These are phyloP conservation scores for Backusella mclennaniae DNA, from an alignment of 192 early-diverging fungal genomes.

Conservation along the genomic window DNA sequence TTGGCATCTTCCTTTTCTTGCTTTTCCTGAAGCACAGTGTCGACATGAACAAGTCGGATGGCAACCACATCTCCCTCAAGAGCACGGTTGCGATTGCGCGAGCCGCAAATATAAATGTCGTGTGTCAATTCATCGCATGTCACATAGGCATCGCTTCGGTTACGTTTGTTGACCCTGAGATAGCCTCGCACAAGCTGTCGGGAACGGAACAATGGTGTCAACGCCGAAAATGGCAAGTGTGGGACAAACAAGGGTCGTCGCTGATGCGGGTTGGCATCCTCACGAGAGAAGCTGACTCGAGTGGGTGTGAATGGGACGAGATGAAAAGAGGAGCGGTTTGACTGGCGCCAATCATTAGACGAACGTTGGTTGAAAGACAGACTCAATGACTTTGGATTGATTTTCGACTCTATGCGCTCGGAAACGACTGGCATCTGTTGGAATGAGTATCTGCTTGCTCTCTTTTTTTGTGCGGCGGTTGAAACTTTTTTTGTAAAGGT, in stretches of 20 bases:
- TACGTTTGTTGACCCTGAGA: constrained; percentile 83
- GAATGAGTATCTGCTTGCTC: constrained; percentile 7
- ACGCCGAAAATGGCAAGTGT: constrained; percentile 53
- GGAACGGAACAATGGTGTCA: constrained; percentile 47
- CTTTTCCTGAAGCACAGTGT: constrained; percentile 58
- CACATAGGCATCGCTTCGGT: constrained; percentile 87
- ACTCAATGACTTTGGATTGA: neutral
- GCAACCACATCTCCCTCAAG: constrained; percentile 83
- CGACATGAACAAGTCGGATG: constrained; percentile 65
- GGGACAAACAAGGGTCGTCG: constrained; percentile 53
- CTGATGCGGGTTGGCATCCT: constrained; percentile 50
- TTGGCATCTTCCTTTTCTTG: constrained; percentile 57
- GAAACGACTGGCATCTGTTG: constrained; percentile 15
- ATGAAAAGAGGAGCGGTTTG: constrained; percentile 33
- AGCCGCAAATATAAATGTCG: constrained; percentile 81
- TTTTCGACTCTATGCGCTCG: neutral
- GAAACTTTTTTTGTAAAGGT: constrained; percentile 19
- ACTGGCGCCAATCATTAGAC: constrained; percentile 42
- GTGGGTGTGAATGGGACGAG: constrained; percentile 42
- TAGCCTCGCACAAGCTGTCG: constrained; percentile 66
- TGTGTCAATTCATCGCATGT: constrained; percentile 65
- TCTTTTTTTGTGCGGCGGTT: neutral
- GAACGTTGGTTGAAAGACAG: constrained; percentile 21
- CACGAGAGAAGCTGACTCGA: constrained; percentile 40
- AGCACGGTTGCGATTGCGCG: constrained; percentile 74